These are phyloP conservation scores for Geranium incanum DNA, from an alignment of 441 rosid species.

Conservation along the genomic window DNA sequence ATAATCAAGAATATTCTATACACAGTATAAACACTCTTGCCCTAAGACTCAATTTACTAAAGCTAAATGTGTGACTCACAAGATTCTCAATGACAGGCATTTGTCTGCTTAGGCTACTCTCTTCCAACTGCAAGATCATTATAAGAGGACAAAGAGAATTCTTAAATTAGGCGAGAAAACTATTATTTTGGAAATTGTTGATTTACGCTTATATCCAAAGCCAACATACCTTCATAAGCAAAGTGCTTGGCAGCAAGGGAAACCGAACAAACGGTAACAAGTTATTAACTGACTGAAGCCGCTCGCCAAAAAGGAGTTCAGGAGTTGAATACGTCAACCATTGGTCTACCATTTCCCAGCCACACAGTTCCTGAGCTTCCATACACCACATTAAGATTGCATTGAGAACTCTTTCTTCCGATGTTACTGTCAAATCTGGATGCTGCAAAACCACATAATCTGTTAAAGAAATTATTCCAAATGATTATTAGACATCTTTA, in stretches of 20 bases:
- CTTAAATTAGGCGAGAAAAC: background rate
- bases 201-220: conserved; percentile 16
- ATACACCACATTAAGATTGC: conserved; percentile 89
- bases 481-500: conserved; percentile 1
- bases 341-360: conserved; percentile 70
- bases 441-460: conserved; percentile 56
- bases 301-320: conserved; percentile 49
- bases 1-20: background rate
- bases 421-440: conserved; percentile 84
- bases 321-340: conserved; percentile 35
- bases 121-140: conserved; percentile 55
- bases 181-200: conserved; percentile 6
- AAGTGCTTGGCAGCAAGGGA: conserved; percentile 58
- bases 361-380: conserved; percentile 49
- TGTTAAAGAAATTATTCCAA: conserved; percentile 20
- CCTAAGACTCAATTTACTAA: background rate
- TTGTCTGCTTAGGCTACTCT: conserved; percentile 49
- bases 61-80: conserved; percentile 42
- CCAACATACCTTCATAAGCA: conserved; percentile 61
- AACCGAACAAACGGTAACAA: conserved; percentile 69
- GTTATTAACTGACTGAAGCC: conserved; percentile 51
- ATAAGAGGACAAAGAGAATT: background rate
- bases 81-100: conserved; percentile 38
- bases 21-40: conserved; percentile 2
- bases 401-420: conserved; percentile 85